phyloP scores from a whole-genome alignment of 495 filamentous ascomycete genomes.

The Gamarada debralockiae region DNA sequence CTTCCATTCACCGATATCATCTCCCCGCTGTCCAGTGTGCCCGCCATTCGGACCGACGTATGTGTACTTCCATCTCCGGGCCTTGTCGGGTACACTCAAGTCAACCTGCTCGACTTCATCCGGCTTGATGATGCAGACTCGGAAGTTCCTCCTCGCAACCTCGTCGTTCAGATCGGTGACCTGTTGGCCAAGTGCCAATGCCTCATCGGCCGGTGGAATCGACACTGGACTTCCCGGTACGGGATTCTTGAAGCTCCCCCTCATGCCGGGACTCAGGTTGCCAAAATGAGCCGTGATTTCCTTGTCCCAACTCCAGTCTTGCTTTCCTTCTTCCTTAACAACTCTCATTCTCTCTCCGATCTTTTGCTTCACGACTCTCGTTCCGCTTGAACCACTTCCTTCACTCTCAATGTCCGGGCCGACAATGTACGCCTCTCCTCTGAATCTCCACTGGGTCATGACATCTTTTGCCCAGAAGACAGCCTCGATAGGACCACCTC shows the following conservation, averaged over 20 bases:
- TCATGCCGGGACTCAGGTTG: slow-evolving; percentile 72
- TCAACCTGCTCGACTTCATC: slow-evolving; percentile 77
- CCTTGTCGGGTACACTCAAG: slow-evolving; percentile 58
- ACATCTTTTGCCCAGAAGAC: slow-evolving; percentile 75
- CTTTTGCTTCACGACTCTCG: slow-evolving; percentile 43
- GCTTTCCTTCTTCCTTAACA: slow-evolving; percentile 21
- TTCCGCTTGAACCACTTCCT: slow-evolving; percentile 38
- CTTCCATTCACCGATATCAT: slow-evolving; percentile 61
- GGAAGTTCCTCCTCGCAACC: slow-evolving; percentile 1
- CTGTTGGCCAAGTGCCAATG: slow-evolving; percentile 58
- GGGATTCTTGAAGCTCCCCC: slow-evolving; percentile 76
- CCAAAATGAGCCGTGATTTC: slow-evolving; percentile 86
- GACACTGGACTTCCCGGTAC: slow-evolving; percentile 60
- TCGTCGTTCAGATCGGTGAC: slow-evolving; percentile 54
- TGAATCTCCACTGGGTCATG: slow-evolving; percentile 79
- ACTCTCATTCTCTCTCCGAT: slow-evolving; percentile 34
- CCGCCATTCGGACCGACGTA: slow-evolving; percentile 34
- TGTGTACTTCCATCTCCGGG: slow-evolving; percentile 64
- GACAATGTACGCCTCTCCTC: slow-evolving; percentile 68
- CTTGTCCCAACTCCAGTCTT: slow-evolving; percentile 61
- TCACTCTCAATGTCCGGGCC: slow-evolving; percentile 50
- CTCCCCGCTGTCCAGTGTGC: slow-evolving; percentile 30
- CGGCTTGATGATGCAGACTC: slow-evolving; percentile 35
- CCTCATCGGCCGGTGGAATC: slow-evolving; percentile 37
- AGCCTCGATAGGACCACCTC: slow-evolving; percentile 71